Percentiles rank a stretch among this genome's conserved stretches.
Evolutionary conservation across 768 basidiomycete genomes (phyloP).

Genomic region (Boletus coccyginus): DNA sequence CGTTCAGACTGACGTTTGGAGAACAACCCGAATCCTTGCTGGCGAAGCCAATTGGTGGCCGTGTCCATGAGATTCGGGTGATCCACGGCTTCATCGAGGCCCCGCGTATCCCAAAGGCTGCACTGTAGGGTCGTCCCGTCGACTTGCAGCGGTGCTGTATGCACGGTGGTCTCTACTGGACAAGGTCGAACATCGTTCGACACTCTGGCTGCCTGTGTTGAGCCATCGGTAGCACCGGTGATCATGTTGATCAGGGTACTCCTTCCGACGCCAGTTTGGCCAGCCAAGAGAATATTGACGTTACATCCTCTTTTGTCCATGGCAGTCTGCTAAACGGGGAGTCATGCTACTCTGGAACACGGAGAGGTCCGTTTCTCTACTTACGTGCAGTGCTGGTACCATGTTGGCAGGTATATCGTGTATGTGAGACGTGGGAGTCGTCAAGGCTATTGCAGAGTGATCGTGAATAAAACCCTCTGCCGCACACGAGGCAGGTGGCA

Average conservation of each 20-base stretch:
- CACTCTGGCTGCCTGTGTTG: conserved; percentile 15
- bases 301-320: background rate
- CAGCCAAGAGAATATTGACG: conserved; percentile 22
- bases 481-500: conserved; percentile 20
- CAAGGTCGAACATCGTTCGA: conserved; percentile 27
- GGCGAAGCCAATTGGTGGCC: conserved; percentile 20
- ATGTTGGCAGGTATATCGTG: background rate
- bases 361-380: background rate
- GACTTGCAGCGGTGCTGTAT: conserved; percentile 6
- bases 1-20: conserved; percentile 19
- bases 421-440: background rate
- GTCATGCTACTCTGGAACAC: background rate
- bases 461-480: background rate
- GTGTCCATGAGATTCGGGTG: conserved; percentile 19
- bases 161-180: conserved; percentile 18
- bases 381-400: background rate
- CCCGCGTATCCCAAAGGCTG: conserved; percentile 26
- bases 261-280: conserved; percentile 29
- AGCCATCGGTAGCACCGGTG: conserved; percentile 11
- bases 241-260: conserved; percentile 30
- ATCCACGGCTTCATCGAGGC: conserved; percentile 27
- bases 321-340: background rate
- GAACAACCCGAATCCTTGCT: conserved; percentile 16
- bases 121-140: conserved; percentile 8
- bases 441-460: background rate